A percentile compares a stretch with the other conserved stretches of the same genome.
Conservation (phyloP, 2,329 filamentous ascomycete genomes). For the Dothideomycetidae sp. region DNA sequence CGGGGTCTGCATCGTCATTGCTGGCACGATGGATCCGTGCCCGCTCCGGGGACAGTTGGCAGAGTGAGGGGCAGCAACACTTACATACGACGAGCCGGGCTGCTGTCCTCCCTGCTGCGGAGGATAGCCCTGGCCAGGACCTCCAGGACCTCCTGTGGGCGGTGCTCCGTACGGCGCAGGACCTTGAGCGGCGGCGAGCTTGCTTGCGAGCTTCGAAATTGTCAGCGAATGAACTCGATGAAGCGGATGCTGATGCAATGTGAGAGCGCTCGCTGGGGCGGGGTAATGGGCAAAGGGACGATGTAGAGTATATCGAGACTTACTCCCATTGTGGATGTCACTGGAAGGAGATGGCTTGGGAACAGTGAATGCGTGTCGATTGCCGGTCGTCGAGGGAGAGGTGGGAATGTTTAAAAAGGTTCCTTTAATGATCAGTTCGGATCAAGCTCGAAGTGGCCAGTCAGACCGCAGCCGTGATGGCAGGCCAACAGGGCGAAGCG, state of each 20-base stretch:
- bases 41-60: conserved; percentile 12
- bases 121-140: conserved; percentile 18
- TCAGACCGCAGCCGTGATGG: too few species aligned
- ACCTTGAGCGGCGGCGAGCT: conserved; percentile 32
- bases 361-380: too few species aligned
- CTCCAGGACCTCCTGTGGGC: conserved; percentile 14
- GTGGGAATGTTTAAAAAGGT: too few species aligned
- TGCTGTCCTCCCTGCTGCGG: conserved; percentile 14
- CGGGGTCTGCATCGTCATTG: too few species aligned
- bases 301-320: not conserved
- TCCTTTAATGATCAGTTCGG: too few species aligned
- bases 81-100: conserved; percentile 38
- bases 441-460: too few species aligned
- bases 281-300: not conserved
- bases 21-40: too few species aligned
- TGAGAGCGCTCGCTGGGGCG: conserved; percentile 3
- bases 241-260: not conserved
- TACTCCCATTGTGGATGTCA: conserved; percentile 6
- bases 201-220: conserved; percentile 29
- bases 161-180: conserved; percentile 13
- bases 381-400: not conserved
- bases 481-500: too few species aligned
- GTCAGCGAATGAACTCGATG: too few species aligned
- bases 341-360: too few species aligned
- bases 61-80: conserved; percentile 20